Evolutionary conservation across 1,284 basidiomycete species (phyloP).

Genomic region (Polyporus tsugae): DNA sequence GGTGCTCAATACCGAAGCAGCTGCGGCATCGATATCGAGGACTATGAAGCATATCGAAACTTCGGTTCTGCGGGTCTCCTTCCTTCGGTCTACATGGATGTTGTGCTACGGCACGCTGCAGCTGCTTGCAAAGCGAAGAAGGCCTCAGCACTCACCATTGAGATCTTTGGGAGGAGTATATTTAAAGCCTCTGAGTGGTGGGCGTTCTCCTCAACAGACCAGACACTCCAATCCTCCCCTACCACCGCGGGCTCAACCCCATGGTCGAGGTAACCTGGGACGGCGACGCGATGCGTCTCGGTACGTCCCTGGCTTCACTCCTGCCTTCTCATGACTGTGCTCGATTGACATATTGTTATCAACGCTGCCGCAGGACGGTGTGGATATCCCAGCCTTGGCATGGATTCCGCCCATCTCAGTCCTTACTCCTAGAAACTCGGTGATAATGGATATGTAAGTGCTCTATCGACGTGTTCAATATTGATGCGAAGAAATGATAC

Average conservation of each 20-base stretch:
- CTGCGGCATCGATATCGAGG: neutral
- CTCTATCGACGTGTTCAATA: neutral
- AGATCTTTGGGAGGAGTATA: neutral
- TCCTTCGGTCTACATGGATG: neutral
- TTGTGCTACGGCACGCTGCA: neutral
- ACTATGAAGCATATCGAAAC: neutral
- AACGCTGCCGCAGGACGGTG: neutral
- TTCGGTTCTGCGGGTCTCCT: neutral
- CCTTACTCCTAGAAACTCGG: neutral
- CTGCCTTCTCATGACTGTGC: neutral
- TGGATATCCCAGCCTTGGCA: neutral
- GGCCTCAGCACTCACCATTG: neutral
- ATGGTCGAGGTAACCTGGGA: neutral
- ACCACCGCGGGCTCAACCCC: neutral
- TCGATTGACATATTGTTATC: neutral
- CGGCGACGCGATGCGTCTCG: neutral
- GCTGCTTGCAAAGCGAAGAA: neutral
- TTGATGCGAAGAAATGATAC: neutral
- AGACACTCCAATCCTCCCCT: conserved; percentile 3
- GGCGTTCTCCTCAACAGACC: neutral
- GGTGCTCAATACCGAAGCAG: neutral
- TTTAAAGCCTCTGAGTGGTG: neutral
- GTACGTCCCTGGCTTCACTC: neutral
- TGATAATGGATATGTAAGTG: conserved; percentile 6
- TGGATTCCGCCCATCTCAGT: neutral